phyloP scores from a whole-genome alignment of 345 rosid genomes.

The Eucalyptus pauciflora region DNA sequence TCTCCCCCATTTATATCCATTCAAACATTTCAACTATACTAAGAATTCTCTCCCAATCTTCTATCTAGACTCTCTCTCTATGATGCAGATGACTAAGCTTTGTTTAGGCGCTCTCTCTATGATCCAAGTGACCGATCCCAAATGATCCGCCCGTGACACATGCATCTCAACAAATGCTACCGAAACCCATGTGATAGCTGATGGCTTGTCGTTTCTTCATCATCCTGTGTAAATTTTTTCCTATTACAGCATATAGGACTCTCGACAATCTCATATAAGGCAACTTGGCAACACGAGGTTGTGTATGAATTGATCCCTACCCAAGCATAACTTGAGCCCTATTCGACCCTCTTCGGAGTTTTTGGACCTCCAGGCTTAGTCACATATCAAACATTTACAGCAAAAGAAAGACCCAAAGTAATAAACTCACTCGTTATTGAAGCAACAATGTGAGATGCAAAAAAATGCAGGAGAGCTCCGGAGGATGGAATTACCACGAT shows the following conservation, averaged over 20 bases:
- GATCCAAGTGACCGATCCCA: no score
- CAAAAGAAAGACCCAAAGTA: not conserved
- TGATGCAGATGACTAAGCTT: no score
- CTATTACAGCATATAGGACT: not conserved
- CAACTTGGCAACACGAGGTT: not conserved
- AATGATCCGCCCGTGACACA: no score
- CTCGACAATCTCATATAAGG: not conserved
- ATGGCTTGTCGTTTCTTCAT: not conserved
- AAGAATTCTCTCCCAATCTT: no score
- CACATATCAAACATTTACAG: not conserved
- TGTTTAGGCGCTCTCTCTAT: no score
- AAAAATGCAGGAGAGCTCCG: not conserved
- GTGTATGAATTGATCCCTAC: not conserved
- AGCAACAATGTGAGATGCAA: not conserved
- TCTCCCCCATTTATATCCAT: no score
- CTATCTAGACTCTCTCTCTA: no score
- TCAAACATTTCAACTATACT: no score
- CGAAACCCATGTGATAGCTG: accelerated
- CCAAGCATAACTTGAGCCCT: not conserved
- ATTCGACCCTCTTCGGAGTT: not conserved
- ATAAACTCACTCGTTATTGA: not conserved
- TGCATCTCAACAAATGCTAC: not conserved
- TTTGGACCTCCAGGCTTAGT: not conserved
- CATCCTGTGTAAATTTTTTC: accelerated
- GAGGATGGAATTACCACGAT: not conserved